phyloP scores from a whole-genome alignment of 1,284 basidiomycete genomes.

The Trametes polyzona region DNA sequence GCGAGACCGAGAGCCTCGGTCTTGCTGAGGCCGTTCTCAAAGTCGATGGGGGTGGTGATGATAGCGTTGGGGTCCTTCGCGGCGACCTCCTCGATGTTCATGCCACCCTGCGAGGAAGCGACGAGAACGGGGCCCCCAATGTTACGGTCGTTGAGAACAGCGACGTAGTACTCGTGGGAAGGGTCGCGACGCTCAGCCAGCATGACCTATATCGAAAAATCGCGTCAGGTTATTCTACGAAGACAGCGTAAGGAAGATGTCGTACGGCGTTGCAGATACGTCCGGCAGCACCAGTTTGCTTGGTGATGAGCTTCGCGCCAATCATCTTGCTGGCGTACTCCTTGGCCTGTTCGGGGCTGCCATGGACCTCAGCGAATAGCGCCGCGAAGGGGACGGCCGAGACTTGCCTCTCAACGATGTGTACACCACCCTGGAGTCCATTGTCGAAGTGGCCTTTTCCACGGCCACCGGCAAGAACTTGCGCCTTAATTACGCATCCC shows the following conservation, averaged over 20 bases:
- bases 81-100: slow-evolving; percentile 99
- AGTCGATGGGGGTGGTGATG: slow-evolving; percentile 94
- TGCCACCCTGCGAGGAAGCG: slow-evolving; percentile 91
- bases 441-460: slow-evolving; percentile 98
- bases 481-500: slow-evolving; percentile 94
- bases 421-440: slow-evolving; percentile 97
- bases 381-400: background rate
- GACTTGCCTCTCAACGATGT: slow-evolving; percentile 86
- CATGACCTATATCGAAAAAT: slow-evolving; percentile 82
- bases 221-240: background rate
- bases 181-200: slow-evolving; percentile 94
- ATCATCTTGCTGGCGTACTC: slow-evolving; percentile 94
- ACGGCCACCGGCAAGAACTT: slow-evolving; percentile 97
- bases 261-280: slow-evolving; percentile 93
- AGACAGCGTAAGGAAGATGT: slow-evolving; percentile 15
- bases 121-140: slow-evolving; percentile 92
- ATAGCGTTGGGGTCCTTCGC: slow-evolving; percentile 95
- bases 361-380: background rate
- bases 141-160: slow-evolving; percentile 94
- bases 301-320: slow-evolving; percentile 95
- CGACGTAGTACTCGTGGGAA: slow-evolving; percentile 98
- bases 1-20: slow-evolving; percentile 81
- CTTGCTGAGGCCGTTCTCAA: slow-evolving; percentile 82
- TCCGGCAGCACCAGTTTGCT: slow-evolving; percentile 95
- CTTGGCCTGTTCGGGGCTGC: slow-evolving; percentile 86